Evolutionary conservation across 169 alveolate species (phyloP).

Genomic region (Cytauxzoon felis): DNA sequence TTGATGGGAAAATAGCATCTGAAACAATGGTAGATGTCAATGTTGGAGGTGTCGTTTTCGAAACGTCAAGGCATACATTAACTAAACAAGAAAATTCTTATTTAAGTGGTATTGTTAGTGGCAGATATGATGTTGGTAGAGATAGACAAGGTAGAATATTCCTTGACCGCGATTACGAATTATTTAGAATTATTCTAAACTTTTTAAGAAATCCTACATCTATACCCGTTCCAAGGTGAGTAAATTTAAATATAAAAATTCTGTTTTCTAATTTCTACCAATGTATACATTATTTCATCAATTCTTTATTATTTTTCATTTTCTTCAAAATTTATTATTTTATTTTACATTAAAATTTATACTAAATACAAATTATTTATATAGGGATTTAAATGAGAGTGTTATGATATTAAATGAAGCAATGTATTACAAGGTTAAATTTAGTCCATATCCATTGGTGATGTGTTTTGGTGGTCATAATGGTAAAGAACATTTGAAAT

Average conservation of each 20-base stretch:
- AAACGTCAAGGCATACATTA: constrained; percentile 81
- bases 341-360: neutral
- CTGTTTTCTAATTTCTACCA: neutral
- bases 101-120: constrained; percentile 74
- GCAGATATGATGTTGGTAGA: constrained; percentile 76
- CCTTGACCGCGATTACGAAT: constrained; percentile 82
- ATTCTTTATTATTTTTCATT: neutral
- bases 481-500: constrained; percentile 73
- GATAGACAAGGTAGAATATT: constrained; percentile 82
- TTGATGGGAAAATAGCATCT: constrained; percentile 76
- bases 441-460: constrained; percentile 81
- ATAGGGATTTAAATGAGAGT: constrained; percentile 77
- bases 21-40: constrained; percentile 82
- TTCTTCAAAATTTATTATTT: neutral
- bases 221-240: constrained; percentile 63
- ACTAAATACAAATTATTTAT: neutral
- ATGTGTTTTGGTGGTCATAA: constrained; percentile 80
- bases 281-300: neutral
- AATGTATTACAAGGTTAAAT: constrained; percentile 74
- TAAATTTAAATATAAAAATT: neutral
- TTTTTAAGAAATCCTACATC: constrained; percentile 77
- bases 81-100: constrained; percentile 75
- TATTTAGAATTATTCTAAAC: constrained; percentile 77
- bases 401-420: constrained; percentile 76
- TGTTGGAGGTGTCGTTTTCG: constrained; percentile 84